Evolutionary conservation across 2,329 filamentous ascomycete species (phyloP), one percentile per base, ranked within the genome.

Genomic region (Cadophora gregata): DNA sequence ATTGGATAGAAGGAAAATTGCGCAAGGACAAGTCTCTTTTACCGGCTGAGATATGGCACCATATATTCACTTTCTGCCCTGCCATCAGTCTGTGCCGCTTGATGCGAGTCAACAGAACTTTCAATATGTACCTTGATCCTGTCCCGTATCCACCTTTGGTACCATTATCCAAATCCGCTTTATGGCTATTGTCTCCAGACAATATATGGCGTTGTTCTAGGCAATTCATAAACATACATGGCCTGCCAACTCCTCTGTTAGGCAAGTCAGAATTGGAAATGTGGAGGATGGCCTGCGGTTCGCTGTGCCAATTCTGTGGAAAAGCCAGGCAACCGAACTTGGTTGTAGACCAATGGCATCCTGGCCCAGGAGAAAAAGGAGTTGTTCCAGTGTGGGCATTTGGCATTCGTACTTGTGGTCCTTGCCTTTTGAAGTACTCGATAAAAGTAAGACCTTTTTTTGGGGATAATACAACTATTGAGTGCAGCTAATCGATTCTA

Each of bases 321-420:
- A 86, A 81, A 77, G 75, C 69, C 68, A 70, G 59, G 51, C 63
- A 74, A 68, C 62, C 66, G 68, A 67, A 47, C 71, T 70, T 55
- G 50, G 70, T 63, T 67, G 74, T 66, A 67, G 80, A 79, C 74
- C 80, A 81, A 59, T 88, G 84, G 82, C 85, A 85, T 74, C 80
- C 83, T 67, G 90, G 90, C 16, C 89, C 90, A 48, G 90, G 89
- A 59, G 72, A 80, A 62, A 81, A 85, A 70, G 86, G 85, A 33
- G 84, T 92, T 67, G 82, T 85, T 48, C 81, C 87, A 50, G 81
- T 94, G 50, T 96, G 92, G 88, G 83, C 89, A 4, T 94, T 95
- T 78, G 86, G 82, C 61, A 80, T 90, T 63, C 84, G 86, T 67
- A 82, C 84, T 42, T 96, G 93, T 76, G 88, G 86, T 25, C 73